Base-by-base conservation (phyloP, 768 basidiomycete species). In the Sutorius australiensis region DNA sequence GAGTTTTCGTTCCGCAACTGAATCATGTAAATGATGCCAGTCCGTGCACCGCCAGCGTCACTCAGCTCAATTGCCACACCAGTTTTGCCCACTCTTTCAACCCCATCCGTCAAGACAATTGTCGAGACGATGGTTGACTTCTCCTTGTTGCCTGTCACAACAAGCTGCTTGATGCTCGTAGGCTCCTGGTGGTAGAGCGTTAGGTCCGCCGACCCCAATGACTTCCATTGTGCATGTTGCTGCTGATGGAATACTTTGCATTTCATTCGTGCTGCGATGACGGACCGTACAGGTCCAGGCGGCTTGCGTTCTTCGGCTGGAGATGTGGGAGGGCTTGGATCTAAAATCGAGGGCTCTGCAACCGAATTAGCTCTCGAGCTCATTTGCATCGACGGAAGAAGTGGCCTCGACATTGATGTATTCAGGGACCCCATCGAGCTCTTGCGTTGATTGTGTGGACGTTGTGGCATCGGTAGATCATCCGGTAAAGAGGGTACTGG, bases 231-330 rank as follows among this genome's bases (percentile, higher is more conserved):
- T n/a, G 89, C 87, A 65, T 98, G 95, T 33, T 91, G 84, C 63
- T 95, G 93, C 66, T 98, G 87, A 43, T 97, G 75, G 74, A 98
- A 99, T 21, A 98, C 87, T 71, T 98, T 99, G 80, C 95, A 98
- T 68, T 95, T 94, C 91, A 94, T 95, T 65, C 92, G 85, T 12
- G 90, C 92, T 9, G 89, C 82, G 56, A 98, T 76, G 11, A 82
- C 75, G 6, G 91, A 87, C 31, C 82, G 84, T 32, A 87, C 80
- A 2, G 93, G 91, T 4, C 87, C 92, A 4, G 72, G 66, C 8
- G 77, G 66, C 28, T 73, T 73, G 2, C 73, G 72, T 60, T 86
- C 80, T 54, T 80, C 76, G 5, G 80, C 75, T 2, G 93, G 95
- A 7, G 92, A 94, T 37, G 81, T 76, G 0, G 95, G 94, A 34